Evolutionary conservation across 257 asterid species (phyloP), one percentile per base, ranked within the genome.

Genomic region (Scutellaria minor): DNA sequence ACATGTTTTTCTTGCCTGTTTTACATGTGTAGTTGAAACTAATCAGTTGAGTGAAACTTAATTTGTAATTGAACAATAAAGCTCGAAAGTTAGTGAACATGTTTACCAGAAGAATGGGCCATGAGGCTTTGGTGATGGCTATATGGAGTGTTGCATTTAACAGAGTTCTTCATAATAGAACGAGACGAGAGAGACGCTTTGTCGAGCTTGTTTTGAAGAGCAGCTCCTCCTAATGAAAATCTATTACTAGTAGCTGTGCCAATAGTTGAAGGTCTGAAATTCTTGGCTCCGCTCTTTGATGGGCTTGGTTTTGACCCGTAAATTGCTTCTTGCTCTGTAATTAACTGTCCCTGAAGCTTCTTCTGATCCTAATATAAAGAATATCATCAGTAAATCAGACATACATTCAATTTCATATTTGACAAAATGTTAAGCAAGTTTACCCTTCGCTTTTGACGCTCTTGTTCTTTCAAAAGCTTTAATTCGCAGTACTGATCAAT

Each of bases 271-370:
- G 87, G 84, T 72, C 86, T 77, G 39, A 64, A 56, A 64, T 44
- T 81, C 85, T 88, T 93, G 80, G 73, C 83, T 31, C 81, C 84
- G 22, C 92, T 89, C 72, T 81, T 83, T 72, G 83, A 61, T 44
- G 98, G 97, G 77, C 97, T 91, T 9, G 89, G 96, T 73, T 84
- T 86, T 68, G 96, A 84, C 50, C 97, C 98, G 13, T 83, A 94
- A 5, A 85, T 87, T 45, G 89, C 87, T 88, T 94, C 98, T 80
- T 94, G 87, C 78, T 91, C 96, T 13, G 86, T 66, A 42, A 89
- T 78, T 60, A 89, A 75, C 81, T 84, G 97, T 53, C 97, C 97
- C 45, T 91, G 97, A 37, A 94, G 86, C 81, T 87, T 94, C 92
- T 91, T 94, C 80, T 81, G 96, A 64, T 89, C 95, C 99, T 91